Base-by-base conservation (phyloP, 177 flowering plant species). In the Telopea speciosissima region DNA sequence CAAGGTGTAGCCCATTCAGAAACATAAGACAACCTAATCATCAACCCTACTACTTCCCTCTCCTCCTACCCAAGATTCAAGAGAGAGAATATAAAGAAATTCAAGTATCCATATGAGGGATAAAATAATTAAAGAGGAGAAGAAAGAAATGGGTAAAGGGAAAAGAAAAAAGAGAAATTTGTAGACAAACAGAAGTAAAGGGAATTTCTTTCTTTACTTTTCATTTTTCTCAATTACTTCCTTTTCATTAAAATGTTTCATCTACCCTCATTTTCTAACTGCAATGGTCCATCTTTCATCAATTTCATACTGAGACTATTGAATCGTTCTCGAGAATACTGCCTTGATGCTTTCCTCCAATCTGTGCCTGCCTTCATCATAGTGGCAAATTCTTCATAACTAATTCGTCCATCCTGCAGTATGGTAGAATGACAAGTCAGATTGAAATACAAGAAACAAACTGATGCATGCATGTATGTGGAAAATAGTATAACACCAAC, bases 321-420 rank as follows among this genome's bases (percentile, higher is more conserved):
- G 79, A 89, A 94, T 73, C 98, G 85, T 74, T 94, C 98, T 64
- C 98, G 78, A 17, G 98, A 94, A 73, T 94, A 94, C 79, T 94
- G 98, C 75, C 98, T 85, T 11, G 98, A 93, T 22, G 96, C 98
- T 85, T 93, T 93, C 75, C 98, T 89, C 98, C 98, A 94, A 81
- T 94, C 98, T 23, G 98, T 94, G 36, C 98, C 98, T 0, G 97
- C 89, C 80, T 90, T 94, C 98, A 92, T 94, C 98, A 94, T 94
- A 17, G 83, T 78, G 0, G 93, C 85, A 79, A 94, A 94, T 78
- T 94, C 98, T 19, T 90, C 96, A 26, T 88, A 94, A 79, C 98
- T 94, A 76, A 94, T 94, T n/a, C 87, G 82, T 19, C 98, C 98
- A 78, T 94, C 98, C 98, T 94, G 88, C 78, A 78, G 24, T 45